phyloP scores from a whole-genome alignment of 805 yeast species.

The Kodamaea neixiangensis region DNA sequence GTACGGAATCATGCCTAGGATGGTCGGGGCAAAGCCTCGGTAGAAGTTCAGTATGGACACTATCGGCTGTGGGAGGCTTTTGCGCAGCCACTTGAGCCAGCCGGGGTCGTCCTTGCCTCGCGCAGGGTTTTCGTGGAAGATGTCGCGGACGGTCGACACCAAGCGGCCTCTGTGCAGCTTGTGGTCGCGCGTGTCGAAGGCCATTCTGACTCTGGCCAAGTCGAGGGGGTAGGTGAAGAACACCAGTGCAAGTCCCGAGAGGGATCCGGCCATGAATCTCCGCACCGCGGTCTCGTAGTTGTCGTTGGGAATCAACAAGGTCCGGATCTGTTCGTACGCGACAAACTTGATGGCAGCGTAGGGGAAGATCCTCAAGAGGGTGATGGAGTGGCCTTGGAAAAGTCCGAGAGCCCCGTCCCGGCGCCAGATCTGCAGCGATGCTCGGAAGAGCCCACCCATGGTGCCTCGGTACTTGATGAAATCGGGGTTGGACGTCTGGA shows the following conservation, averaged over 20 bases:
- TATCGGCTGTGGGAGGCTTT: slow-evolving; percentile 31
- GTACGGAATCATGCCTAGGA: slow-evolving; percentile 94
- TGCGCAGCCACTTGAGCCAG: slow-evolving; percentile 39
- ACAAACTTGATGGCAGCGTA: slow-evolving; percentile 97
- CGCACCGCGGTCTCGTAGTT: slow-evolving; percentile 77
- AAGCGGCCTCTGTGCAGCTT: slow-evolving; percentile 34
- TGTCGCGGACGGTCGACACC: slow-evolving; percentile 30
- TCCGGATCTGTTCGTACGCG: slow-evolving; percentile 89
- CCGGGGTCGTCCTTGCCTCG: slow-evolving; percentile 33
- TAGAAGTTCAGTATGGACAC: slow-evolving; percentile 69
- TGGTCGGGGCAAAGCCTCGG: slow-evolving; percentile 92
- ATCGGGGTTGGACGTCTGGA: slow-evolving; percentile 93
- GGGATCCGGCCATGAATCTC: slow-evolving; percentile 82
- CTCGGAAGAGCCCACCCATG: slow-evolving; percentile 70
- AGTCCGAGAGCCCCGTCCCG: slow-evolving; percentile 79
- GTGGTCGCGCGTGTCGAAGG: slow-evolving; percentile 69
- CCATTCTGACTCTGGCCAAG: slow-evolving; percentile 84
- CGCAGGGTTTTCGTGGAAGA: slow-evolving; percentile 41
- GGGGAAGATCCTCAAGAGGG: slow-evolving; percentile 87
- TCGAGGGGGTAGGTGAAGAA: slow-evolving; percentile 91
- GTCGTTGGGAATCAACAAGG: slow-evolving; percentile 73
- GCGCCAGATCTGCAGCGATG: slow-evolving; percentile 64
- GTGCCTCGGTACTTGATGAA: slow-evolving; percentile 80
- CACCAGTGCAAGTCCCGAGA: slow-evolving; percentile 86
- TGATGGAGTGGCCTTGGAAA: slow-evolving; percentile 95